A percentile compares a stretch with the other conserved stretches of the same genome.
Conservation (phyloP, 805 yeast species). For the Danielia oregonensis region DNA sequence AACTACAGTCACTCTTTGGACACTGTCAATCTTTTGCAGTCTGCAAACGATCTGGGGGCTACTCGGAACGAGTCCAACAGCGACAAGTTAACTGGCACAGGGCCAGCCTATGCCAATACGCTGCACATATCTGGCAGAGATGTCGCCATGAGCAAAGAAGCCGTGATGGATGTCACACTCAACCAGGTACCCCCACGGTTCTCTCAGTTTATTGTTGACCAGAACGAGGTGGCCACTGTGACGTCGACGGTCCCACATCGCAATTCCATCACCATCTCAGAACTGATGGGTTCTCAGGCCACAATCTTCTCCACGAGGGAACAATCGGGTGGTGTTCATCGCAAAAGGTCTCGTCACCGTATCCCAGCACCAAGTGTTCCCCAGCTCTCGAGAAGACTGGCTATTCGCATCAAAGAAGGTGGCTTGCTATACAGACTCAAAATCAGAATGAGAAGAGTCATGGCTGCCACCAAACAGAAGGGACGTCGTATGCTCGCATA, state of each 20-base stretch:
- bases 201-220: slow-evolving; percentile 38
- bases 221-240: slow-evolving; percentile 14
- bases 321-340: slow-evolving; percentile 6
- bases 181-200: slow-evolving; percentile 40
- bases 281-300: slow-evolving; percentile 41
- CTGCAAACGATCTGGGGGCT: neutral
- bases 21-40: slow-evolving; percentile 9
- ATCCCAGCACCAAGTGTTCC: neutral
- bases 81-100: slow-evolving; percentile 25
- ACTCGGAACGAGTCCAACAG: slow-evolving; percentile 23
- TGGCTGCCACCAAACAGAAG: slow-evolving; percentile 4
- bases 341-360: slow-evolving; percentile 1
- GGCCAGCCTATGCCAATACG: slow-evolving; percentile 27
- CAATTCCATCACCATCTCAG: slow-evolving; percentile 26
- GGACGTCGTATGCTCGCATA: slow-evolving; percentile 2
- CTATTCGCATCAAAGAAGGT: slow-evolving; percentile 34
- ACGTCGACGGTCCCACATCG: neutral
- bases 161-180: slow-evolving; percentile 1
- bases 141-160: neutral
- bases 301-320: slow-evolving; percentile 42
- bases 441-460: slow-evolving; percentile 21
- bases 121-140: slow-evolving; percentile 12
- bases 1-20: slow-evolving; percentile 13
- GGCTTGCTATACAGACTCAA: slow-evolving; percentile 29
- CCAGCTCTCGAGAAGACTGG: slow-evolving; percentile 24